Percentiles rank a stretch among this genome's conserved stretches.
phyloP scores from a whole-genome alignment of 257 asterid species.

The Ehretia macrophylla region DNA sequence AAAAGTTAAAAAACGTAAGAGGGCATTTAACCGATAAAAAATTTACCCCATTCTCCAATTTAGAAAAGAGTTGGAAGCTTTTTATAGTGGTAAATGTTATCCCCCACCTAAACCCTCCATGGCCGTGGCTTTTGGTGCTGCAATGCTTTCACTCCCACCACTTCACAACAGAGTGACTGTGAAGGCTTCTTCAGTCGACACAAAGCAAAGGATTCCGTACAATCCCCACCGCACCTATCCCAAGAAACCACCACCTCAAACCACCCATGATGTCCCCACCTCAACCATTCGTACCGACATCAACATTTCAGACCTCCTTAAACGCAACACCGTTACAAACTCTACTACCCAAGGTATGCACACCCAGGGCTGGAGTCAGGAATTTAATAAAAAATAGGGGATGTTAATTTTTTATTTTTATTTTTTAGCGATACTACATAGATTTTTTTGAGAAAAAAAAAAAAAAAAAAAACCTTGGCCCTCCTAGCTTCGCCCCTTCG shows the following conservation, averaged over 20 bases:
- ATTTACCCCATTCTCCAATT: too few species aligned
- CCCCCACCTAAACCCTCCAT: background rate
- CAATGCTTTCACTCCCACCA: background rate
- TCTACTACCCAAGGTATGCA: slow-evolving; percentile 26
- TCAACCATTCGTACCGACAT: slow-evolving; percentile 25
- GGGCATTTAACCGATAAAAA: too few species aligned
- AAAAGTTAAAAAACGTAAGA: too few species aligned
- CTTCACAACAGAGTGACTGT: slow-evolving; percentile 9
- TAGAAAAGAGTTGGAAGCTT: too few species aligned
- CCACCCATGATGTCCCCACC: slow-evolving; percentile 24
- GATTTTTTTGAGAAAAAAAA: too few species aligned
- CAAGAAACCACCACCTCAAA: slow-evolving; percentile 11
- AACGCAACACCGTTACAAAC: slow-evolving; percentile 38
- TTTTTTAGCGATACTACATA: too few species aligned
- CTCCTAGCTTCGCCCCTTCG: too few species aligned
- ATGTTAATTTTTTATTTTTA: background rate
- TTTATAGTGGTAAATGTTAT: too few species aligned
- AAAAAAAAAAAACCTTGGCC: too few species aligned
- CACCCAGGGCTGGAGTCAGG: too few species aligned
- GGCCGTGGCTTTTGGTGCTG: background rate
- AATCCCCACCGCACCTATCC: slow-evolving; percentile 82
- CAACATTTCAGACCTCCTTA: slow-evolving; percentile 68
- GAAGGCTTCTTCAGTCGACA: slow-evolving; percentile 68
- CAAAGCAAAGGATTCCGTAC: slow-evolving; percentile 57
- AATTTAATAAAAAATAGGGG: background rate